A percentile compares a stretch with the other conserved stretches of the same genome.
Conservation (phyloP, 2,329 filamentous ascomycete species). For the Diaporthe caulivora region DNA sequence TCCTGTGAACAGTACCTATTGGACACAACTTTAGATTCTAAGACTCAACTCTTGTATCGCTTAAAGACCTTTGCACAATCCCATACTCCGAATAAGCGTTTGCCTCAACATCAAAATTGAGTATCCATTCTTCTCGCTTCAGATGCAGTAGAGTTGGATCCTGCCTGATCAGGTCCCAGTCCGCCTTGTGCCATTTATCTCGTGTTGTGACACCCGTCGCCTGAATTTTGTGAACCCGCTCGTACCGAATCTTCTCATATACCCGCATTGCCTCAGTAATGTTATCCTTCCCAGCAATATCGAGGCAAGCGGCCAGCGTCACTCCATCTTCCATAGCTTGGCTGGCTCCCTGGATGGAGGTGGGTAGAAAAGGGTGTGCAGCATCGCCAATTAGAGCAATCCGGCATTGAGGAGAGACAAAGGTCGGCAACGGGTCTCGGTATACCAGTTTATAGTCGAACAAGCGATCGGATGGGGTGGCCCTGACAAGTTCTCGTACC, state of each 20-base stretch:
- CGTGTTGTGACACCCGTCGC: conserved; percentile 60
- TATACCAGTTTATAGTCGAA: conserved; percentile 56
- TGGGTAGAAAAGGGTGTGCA: conserved; percentile 63
- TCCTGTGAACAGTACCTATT: no score
- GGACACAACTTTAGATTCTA: not conserved
- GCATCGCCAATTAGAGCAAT: conserved; percentile 62
- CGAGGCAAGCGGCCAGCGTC: conserved; percentile 58
- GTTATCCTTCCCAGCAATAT: conserved; percentile 47
- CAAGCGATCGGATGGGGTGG: conserved; percentile 52
- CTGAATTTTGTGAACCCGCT: conserved; percentile 60
- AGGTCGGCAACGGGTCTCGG: conserved; percentile 57
- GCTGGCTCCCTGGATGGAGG: conserved; percentile 60
- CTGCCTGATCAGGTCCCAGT: conserved; percentile 59
- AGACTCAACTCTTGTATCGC: not conserved
- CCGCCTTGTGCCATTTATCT: conserved; percentile 65
- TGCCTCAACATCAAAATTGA: conserved; percentile 61
- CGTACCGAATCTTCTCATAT: conserved; percentile 61
- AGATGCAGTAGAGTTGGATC: conserved; percentile 59
- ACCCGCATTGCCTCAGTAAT: conserved; percentile 56
- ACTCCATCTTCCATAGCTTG: conserved; percentile 64
- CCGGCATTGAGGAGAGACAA: conserved; percentile 54
- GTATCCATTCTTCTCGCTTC: conserved; percentile 61
- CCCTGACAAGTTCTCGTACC: conserved; percentile 57
- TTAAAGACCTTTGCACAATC: not conserved
- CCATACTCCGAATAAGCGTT: conserved; percentile 52